Conservation (phyloP, 768 basidiomycete species). For the Clitopilus hobsonii region DNA sequence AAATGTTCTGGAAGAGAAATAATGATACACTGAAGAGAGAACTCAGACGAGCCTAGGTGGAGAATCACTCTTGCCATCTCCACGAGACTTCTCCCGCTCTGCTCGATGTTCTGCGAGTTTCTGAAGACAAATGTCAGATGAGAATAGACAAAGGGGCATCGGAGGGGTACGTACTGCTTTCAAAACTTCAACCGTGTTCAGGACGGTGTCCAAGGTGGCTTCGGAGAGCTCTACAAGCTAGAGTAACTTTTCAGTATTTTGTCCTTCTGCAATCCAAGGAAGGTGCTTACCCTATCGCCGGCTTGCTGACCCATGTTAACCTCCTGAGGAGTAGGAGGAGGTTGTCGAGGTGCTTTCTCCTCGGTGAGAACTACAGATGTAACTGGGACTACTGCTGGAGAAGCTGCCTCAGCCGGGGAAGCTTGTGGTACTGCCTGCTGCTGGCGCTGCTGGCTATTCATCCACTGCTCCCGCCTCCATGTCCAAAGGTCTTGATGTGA, state of each 20-base stretch:
- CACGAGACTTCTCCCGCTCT: constrained; percentile 36
- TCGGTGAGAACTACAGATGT: constrained; percentile 3
- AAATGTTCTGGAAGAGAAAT: background rate
- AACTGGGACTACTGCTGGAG: constrained; percentile 4
- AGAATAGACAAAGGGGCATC: constrained; percentile 12
- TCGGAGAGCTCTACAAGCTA: constrained; percentile 67
- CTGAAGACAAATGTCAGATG: constrained; percentile 29
- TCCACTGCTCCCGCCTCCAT: background rate
- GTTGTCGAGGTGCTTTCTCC: background rate
- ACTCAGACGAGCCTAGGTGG: constrained; percentile 13
- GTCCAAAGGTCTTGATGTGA: background rate
- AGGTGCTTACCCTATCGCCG: constrained; percentile 39
- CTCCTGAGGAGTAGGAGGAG: constrained; percentile 4
- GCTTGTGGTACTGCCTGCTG: constrained; percentile 7
- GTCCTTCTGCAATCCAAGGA: background rate
- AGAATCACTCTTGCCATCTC: constrained; percentile 23
- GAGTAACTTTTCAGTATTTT: background rate
- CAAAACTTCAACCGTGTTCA: constrained; percentile 51
- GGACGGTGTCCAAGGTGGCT: constrained; percentile 57
- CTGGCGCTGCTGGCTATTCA: constrained; percentile 1
- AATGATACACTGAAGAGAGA: background rate
- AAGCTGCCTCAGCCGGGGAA: background rate
- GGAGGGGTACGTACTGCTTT: constrained; percentile 51
- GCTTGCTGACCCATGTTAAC: constrained; percentile 40
- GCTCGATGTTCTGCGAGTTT: constrained; percentile 49